Percentiles rank a stretch among this genome's conserved stretches.
Conservation (phyloP, 257 asterid species). For the Solanum pinnatisectum region DNA sequence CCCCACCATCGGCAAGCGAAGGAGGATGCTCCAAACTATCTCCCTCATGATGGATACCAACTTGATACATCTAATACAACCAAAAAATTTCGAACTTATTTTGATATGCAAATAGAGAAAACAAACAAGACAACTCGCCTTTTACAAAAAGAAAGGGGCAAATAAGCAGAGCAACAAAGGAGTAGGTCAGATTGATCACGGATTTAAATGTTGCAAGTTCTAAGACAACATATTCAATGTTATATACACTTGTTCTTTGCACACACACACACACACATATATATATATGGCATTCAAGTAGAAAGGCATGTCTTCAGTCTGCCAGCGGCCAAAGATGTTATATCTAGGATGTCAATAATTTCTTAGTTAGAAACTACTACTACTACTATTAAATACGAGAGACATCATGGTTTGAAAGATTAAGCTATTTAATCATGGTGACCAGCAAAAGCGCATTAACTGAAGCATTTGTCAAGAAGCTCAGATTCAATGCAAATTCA, state of each 20-base stretch:
- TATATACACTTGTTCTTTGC: not conserved
- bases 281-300: not conserved
- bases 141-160: not conserved
- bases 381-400: not conserved
- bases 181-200: not conserved
- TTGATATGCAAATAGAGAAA: not conserved
- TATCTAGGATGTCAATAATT: not conserved
- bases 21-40: not conserved
- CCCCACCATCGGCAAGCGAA: not conserved
- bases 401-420: not conserved
- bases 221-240: not conserved
- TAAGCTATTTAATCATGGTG: not conserved
- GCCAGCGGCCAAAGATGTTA: not conserved
- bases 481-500: not conserved
- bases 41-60: not conserved
- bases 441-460: not conserved
- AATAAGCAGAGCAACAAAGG: not conserved
- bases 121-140: not conserved
- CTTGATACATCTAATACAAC: not conserved
- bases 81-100: not conserved
- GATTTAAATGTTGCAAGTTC: not conserved
- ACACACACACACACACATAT: not conserved
- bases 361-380: not conserved
- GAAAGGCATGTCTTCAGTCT: not conserved
- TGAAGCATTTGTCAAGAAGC: not conserved